Evolutionary conservation across 441 rosid species (phyloP).

Genomic region (Erodium trifolium): DNA sequence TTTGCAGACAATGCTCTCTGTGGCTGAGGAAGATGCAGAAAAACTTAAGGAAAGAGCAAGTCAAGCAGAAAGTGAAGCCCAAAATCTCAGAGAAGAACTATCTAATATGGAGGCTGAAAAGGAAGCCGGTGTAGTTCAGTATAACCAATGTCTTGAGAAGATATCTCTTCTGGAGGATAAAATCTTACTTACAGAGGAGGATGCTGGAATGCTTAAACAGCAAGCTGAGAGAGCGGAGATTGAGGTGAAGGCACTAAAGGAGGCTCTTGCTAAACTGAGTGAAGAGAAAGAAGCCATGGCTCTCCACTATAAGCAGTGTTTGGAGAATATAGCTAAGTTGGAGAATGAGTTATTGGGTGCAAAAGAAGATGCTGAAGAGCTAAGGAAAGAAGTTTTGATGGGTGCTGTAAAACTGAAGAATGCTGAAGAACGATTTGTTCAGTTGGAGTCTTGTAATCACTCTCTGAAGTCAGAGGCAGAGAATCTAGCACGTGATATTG

Average conservation of each 20-base stretch:
- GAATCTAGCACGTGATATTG: slow-evolving; percentile 44
- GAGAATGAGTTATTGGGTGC: slow-evolving; percentile 53
- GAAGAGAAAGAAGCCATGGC: slow-evolving; percentile 47
- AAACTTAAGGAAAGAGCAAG: slow-evolving; percentile 29
- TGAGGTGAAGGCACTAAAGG: slow-evolving; percentile 42
- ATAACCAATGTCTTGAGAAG: slow-evolving; percentile 45
- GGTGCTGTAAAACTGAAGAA: slow-evolving; percentile 55
- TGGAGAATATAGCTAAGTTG: slow-evolving; percentile 53
- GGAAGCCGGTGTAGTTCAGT: slow-evolving; percentile 38
- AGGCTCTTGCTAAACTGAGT: slow-evolving; percentile 35
- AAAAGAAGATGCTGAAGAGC: slow-evolving; percentile 49
- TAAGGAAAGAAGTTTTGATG: slow-evolving; percentile 48
- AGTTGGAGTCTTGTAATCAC: slow-evolving; percentile 57
- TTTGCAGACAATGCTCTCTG: slow-evolving; percentile 33
- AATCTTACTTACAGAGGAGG: slow-evolving; percentile 48
- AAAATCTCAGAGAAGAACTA: slow-evolving; percentile 44
- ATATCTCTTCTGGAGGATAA: slow-evolving; percentile 55
- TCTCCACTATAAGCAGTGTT: slow-evolving; percentile 38
- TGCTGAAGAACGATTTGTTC: slow-evolving; percentile 47
- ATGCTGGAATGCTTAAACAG: slow-evolving; percentile 39
- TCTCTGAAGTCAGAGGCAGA: slow-evolving; percentile 60
- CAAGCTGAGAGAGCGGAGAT: slow-evolving; percentile 52
- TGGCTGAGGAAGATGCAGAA: slow-evolving; percentile 29
- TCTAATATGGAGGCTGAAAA: slow-evolving; percentile 42
- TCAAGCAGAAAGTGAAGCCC: slow-evolving; percentile 45